Evolutionary conservation across 129 eudicot genomes (phyloP), one percentile per base, ranked within the genome.

Genomic region (Lonicera japonica): DNA sequence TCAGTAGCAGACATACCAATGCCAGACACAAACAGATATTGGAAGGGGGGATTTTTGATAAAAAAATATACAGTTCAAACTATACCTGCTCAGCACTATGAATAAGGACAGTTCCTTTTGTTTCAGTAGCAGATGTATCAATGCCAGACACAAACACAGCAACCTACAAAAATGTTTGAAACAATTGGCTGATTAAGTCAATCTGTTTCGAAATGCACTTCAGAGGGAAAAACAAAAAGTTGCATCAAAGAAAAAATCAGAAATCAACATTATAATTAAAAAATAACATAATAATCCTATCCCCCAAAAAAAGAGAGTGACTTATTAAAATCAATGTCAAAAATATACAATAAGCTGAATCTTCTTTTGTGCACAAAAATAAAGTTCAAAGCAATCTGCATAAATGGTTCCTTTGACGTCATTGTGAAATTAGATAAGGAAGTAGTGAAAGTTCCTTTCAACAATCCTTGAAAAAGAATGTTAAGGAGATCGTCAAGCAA

Each of bases 41-140:
- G n/a, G n/a, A n/a, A n/a, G 18, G 6, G 36, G 36, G 36, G 36
- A 29, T 29, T 29, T n/a, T n/a, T n/a, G n/a, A n/a, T 29, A 29
- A 29, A 29, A 70, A 36, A 39, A 10, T 29, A 24, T n/a, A n/a
- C n/a, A 12, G 18, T 43, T 24, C n/a, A 48, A 8, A 17, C 9
- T 29, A 54, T 70, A 91, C 97, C 97, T 87, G 95, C 45, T 87
- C 95, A 60, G 97, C 97, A 75, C 77, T 91, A 78, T 91, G 95
- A 73, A 91, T 91, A 16, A 91, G 80, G 25, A 91, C 97, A 54
- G 97, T 91, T 75, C 97, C 97, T 74, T 91, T 91, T 63, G 97
- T 91, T 80, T 91, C 97, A n/a, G 97, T 91, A 56, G 97, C 95
- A 54, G 91, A 77, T n/a, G 97, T 91, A 76, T 91, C 97, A 63